These are phyloP conservation scores for Macrolepiota dolichaula DNA, from an alignment of 768 basidiomycete species.

Conservation along the genomic window DNA sequence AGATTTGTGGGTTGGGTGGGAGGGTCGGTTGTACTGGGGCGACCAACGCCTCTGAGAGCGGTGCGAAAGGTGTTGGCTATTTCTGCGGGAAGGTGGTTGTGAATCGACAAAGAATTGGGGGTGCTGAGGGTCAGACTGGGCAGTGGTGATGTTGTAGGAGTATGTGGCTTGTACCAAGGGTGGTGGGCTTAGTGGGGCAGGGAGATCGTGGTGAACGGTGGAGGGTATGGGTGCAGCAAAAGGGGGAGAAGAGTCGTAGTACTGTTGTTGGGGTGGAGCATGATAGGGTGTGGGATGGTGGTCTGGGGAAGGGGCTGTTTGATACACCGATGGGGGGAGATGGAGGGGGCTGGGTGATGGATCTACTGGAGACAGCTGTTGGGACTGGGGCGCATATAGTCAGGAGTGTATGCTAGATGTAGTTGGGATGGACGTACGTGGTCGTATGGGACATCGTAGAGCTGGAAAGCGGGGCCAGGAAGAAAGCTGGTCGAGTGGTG, in stretches of 20 bases:
- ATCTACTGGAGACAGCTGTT: not conserved
- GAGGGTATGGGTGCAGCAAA: not conserved
- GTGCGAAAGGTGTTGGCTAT: not conserved
- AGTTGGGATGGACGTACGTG: not conserved
- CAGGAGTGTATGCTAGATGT: not conserved
- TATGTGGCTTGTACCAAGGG: not conserved
- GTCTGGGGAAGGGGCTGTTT: conserved; percentile 4
- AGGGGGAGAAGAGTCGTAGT: not conserved
- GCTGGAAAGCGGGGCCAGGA: conserved; percentile 1
- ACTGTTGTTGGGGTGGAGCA: not conserved
- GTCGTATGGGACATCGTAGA: not conserved
- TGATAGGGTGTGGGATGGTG: conserved; percentile 1
- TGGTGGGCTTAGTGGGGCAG: conserved; percentile 2
- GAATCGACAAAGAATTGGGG: not conserved
- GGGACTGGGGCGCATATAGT: not conserved
- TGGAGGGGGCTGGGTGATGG: not conserved
- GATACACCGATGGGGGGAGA: not conserved
- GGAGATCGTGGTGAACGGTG: not conserved
- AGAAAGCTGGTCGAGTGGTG: not conserved
- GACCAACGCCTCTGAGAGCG: conserved; percentile 2
- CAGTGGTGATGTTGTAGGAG: not conserved
- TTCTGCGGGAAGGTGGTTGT: conserved; percentile 1
- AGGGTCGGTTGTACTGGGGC: not conserved
- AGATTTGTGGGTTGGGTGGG: not conserved
- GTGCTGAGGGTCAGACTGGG: not conserved